Percentiles rank a stretch among this genome's conserved stretches.
phyloP scores from a whole-genome alignment of 306 rosid species.

The Ceratonia siliqua region DNA sequence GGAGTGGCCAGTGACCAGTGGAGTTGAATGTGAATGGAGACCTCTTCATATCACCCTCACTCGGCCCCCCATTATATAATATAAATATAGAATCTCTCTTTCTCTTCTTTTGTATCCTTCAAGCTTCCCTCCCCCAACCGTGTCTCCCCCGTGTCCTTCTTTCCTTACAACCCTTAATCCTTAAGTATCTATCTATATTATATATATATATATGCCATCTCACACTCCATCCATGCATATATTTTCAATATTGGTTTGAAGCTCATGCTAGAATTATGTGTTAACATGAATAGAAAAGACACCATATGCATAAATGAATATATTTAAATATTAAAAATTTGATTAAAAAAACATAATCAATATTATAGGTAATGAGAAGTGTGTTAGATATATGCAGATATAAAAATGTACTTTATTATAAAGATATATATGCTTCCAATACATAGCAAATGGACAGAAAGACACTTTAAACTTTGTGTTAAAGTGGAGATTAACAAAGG shows the following conservation, averaged over 20 bases:
- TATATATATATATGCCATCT: too few species aligned
- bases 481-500: not conserved
- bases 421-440: conserved; percentile 14
- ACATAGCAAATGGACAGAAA: conserved; percentile 3
- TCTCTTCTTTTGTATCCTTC: conserved; percentile 57
- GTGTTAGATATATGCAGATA: not conserved
- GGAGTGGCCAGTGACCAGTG: too few species aligned
- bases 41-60: conserved; percentile 50
- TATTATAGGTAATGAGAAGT: not conserved
- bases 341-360: too few species aligned
- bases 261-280: too few species aligned
- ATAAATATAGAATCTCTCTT: conserved; percentile 51
- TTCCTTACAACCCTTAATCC: conserved; percentile 47
- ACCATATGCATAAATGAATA: too few species aligned
- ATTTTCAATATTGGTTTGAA: too few species aligned
- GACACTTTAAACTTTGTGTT: conserved; percentile 3
- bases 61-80: too few species aligned
- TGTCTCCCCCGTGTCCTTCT: conserved; percentile 49
- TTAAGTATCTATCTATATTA: too few species aligned
- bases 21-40: conserved; percentile 54
- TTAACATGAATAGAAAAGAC: too few species aligned
- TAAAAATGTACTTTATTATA: too few species aligned
- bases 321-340: too few species aligned
- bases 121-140: conserved; percentile 61
- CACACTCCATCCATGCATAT: too few species aligned